Base-by-base conservation (phyloP, 73 alveolate genomes). In the Paramecium sexaurelia region DNA sequence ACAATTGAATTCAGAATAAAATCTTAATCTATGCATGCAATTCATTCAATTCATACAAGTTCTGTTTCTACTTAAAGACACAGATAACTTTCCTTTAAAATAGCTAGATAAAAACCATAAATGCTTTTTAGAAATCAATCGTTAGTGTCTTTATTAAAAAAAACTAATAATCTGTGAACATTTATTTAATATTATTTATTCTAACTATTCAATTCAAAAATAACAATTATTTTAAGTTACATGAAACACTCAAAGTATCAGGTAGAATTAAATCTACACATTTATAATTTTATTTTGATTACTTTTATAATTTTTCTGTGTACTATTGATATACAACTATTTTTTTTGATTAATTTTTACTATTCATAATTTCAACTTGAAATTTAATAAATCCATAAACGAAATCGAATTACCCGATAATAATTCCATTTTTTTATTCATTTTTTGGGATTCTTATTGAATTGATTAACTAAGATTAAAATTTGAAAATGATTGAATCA, bases 1-100 rank as follows among this genome's bases (percentile, higher is more conserved):
- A 19, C 43, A 1, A 32, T 26, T 11, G 47, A 61, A 61, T 61
- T 61, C 11, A 26, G 83, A 61, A 61, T 61, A 6, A 26, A 32
- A 6, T 29, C 47, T 26, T 29, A 61, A 61, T 61, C 83, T 8
- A 19, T 61, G 83, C 83, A 32, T 61, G 43, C 83, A 0, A 32
- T 61, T 61, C 83, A 61, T 11, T 26, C 83, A 61, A 32, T 61
- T 26, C 83, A 61, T 61, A 61, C 39, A 29, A 45, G 83, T 61
- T 61, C 83, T 61, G 83, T 61, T 24, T 61, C 83, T 13, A 61
- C 83, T 26, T 32, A 29, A 61, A 61, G 83, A 61, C 43, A 32
- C 45, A 61, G 83, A 61, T 27, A 61, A 61, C 47, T 32, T 10
- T 61, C 83, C 22, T 61, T 61, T 24, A 61, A 26, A 61, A 61